Conservation (phyloP, 2,329 filamentous ascomycete genomes). For the Coniochaeta pulveracea region DNA sequence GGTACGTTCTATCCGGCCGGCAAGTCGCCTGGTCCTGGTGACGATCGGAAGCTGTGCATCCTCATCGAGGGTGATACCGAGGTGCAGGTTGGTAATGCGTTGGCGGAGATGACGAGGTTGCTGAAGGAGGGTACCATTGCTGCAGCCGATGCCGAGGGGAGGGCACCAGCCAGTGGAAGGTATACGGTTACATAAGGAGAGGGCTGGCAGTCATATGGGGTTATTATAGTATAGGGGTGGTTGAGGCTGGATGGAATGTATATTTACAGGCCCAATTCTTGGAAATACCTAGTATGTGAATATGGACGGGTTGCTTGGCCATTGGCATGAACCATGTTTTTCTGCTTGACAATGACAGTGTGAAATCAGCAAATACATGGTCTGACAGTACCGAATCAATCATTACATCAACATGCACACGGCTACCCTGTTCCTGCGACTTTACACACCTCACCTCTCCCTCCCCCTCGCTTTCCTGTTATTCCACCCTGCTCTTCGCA, state of each 20-base stretch:
- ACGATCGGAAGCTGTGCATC: slow-evolving; percentile 92
- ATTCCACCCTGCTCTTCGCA: slow-evolving; percentile 24
- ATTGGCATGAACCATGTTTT: too few species aligned
- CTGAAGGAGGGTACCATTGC: slow-evolving; percentile 85
- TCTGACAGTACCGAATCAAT: too few species aligned
- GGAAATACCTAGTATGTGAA: too few species aligned
- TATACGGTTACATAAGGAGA: slow-evolving; percentile 86
- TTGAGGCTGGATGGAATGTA: too few species aligned
- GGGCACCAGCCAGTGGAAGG: slow-evolving; percentile 66
- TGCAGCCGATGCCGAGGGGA: slow-evolving; percentile 74
- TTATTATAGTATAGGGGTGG: too few species aligned
- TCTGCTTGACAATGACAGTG: too few species aligned
- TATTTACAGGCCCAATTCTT: too few species aligned
- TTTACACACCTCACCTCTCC: background rate
- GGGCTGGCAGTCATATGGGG: too few species aligned
- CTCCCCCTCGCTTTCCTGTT: slow-evolving; percentile 8
- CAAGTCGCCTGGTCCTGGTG: slow-evolving; percentile 64
- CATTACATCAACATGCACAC: too few species aligned
- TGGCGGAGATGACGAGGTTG: slow-evolving; percentile 79
- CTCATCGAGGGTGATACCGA: slow-evolving; percentile 96
- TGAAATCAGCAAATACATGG: too few species aligned
- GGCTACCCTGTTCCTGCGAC: background rate
- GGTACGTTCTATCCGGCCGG: slow-evolving; percentile 78
- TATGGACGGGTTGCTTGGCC: too few species aligned
- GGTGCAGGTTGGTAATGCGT: slow-evolving; percentile 77